A percentile compares a stretch with the other conserved stretches of the same genome.
Evolutionary conservation across 305 asterid species (phyloP).

Genomic region (Euphrasia arctica): DNA sequence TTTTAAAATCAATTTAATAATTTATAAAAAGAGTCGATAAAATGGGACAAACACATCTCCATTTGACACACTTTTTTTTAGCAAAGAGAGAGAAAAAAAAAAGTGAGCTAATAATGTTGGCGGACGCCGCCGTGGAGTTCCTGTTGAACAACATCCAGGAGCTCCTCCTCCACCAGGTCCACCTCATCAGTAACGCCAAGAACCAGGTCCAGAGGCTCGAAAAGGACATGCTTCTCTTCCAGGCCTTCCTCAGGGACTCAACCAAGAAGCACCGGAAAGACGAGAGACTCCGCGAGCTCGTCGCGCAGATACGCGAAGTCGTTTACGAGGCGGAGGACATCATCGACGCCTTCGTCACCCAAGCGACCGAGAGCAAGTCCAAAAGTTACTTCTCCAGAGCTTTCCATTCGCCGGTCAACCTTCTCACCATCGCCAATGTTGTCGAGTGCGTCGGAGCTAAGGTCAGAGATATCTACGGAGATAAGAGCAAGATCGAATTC

Average conservation of each 20-base stretch:
- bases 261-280: conserved; percentile 36
- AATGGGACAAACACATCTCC: no score
- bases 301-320: conserved; percentile 37
- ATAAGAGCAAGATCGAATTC: conserved; percentile 21
- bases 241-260: conserved; percentile 13
- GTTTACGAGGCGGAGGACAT: conserved; percentile 46
- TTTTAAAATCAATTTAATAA: no score
- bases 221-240: no score
- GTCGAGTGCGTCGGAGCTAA: conserved; percentile 29
- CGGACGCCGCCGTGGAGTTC: no score
- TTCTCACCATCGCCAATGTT: conserved; percentile 24
- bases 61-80: no score
- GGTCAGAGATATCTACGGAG: conserved; percentile 33
- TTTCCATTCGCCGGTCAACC: conserved; percentile 25
- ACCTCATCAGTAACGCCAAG: no score
- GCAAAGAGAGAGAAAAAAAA: no score
- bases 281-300: conserved; percentile 32
- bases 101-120: no score
- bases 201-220: no score
- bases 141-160: no score
- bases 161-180: no score
- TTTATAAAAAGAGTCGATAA: no score
- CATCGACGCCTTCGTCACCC: conserved; percentile 38
- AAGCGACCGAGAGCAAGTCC: conserved; percentile 35
- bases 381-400: conserved; percentile 21